Evolutionary conservation across 257 asterid species (phyloP).

Genomic region (Asclepias syriaca): DNA sequence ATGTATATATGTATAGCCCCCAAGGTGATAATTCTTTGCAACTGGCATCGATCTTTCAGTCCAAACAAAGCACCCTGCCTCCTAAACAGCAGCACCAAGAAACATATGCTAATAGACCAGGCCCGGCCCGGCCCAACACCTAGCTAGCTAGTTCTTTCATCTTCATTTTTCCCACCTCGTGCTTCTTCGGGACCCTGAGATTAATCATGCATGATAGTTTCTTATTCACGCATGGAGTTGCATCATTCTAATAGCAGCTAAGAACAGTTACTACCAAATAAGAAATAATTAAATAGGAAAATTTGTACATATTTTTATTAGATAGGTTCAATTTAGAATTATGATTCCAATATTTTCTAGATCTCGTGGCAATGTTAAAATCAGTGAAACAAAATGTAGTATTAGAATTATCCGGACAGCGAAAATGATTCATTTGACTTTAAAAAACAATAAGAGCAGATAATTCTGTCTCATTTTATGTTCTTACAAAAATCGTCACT

Average conservation of each 20-base stretch:
- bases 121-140: neutral
- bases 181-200: neutral
- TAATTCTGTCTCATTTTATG: neutral
- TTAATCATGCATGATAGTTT: constrained; percentile 1
- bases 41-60: constrained; percentile 4
- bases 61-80: constrained; percentile 9
- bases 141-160: neutral
- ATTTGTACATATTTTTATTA: neutral
- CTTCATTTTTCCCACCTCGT: neutral
- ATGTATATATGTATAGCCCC: neutral
- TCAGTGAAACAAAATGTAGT: neutral
- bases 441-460: neutral
- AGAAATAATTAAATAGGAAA: neutral
- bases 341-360: neutral
- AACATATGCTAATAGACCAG: constrained; percentile 4
- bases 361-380: neutral
- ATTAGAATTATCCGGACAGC: neutral
- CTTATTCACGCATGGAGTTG: neutral
- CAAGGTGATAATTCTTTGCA: constrained; percentile 2
- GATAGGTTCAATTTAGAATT: neutral
- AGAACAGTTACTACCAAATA: neutral
- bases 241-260: neutral
- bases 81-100: constrained; percentile 13
- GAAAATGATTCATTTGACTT: neutral
- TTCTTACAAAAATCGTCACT: constrained; percentile 24